Conservation (phyloP, 345 rosid genomes). For the Citrus glauca region DNA sequence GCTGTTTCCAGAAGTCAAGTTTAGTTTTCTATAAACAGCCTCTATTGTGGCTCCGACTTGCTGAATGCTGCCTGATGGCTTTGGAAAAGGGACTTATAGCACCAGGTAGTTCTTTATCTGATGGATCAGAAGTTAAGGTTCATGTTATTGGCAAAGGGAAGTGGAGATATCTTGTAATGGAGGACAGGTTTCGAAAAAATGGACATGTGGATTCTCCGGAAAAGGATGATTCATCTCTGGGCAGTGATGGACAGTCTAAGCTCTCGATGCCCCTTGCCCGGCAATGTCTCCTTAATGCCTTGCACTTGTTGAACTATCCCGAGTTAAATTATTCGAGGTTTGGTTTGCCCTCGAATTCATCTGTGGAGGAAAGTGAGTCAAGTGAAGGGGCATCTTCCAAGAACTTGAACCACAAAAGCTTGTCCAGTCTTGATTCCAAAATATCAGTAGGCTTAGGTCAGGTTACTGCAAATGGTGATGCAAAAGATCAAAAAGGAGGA, state of each 20-base stretch:
- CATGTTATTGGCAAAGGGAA: constrained; percentile 86
- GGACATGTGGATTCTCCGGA: constrained; percentile 35
- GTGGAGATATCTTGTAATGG: constrained; percentile 77
- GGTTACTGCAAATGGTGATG: constrained; percentile 60
- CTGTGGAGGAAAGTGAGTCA: constrained; percentile 44
- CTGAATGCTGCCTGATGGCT: constrained; percentile 95
- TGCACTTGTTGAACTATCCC: constrained; percentile 56
- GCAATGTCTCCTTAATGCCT: constrained; percentile 70
- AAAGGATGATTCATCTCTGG: constrained; percentile 29
- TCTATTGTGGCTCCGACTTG: constrained; percentile 88
- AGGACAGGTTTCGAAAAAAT: constrained; percentile 42
- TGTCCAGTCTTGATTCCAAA: constrained; percentile 37
- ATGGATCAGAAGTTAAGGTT: constrained; percentile 52
- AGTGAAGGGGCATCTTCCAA: constrained; percentile 34
- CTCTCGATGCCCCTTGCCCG: constrained; percentile 81
- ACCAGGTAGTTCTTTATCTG: constrained; percentile 30
- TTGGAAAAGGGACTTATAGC: constrained; percentile 64
- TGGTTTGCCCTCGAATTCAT: constrained; percentile 32
- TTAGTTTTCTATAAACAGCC: constrained; percentile 59
- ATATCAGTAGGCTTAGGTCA: constrained; percentile 42
- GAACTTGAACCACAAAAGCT: constrained; percentile 37
- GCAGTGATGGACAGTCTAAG: constrained; percentile 49
- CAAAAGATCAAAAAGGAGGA: constrained; percentile 73
- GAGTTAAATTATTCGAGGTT: constrained; percentile 38
- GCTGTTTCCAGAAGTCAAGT: constrained; percentile 81